Conservation (phyloP, 2,329 filamentous ascomycete species). For the Didymella glomerata region DNA sequence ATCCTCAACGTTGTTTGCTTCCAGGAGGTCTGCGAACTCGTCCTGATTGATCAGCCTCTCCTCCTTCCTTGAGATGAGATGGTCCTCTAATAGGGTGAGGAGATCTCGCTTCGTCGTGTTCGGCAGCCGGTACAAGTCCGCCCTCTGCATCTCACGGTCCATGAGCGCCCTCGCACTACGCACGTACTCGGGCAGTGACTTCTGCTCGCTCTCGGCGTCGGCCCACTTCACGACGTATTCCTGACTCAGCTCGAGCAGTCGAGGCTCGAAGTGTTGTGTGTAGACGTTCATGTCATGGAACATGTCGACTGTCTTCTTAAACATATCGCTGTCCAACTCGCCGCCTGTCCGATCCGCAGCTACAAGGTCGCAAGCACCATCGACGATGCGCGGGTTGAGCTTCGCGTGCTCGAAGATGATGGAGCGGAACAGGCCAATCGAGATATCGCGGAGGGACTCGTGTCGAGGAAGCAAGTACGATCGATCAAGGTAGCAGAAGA, state of each 20-base stretch:
- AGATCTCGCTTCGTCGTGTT: conserved; percentile 81
- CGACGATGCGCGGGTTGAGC: conserved; percentile 64
- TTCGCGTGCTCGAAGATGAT: conserved; percentile 63
- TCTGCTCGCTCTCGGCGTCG: conserved; percentile 67
- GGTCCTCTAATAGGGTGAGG: conserved; percentile 74
- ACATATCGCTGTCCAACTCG: conserved; percentile 67
- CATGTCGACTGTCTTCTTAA: conserved; percentile 80
- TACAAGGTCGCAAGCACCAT: conserved; percentile 80
- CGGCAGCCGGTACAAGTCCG: conserved; percentile 82
- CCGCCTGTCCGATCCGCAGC: conserved; percentile 70
- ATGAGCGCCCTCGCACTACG: conserved; percentile 73
- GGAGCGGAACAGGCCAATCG: conserved; percentile 76
- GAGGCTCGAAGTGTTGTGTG: conserved; percentile 77
- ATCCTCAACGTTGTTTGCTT: conserved; percentile 72
- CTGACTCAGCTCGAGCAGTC: conserved; percentile 73
- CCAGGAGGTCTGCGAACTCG: conserved; percentile 76
- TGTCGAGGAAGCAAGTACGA: conserved; percentile 82
- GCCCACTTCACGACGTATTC: conserved; percentile 75
- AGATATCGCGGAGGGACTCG: conserved; percentile 82
- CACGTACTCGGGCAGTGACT: conserved; percentile 78
- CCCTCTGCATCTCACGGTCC: conserved; percentile 75
- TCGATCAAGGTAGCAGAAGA: conserved; percentile 94
- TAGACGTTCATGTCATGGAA: conserved; percentile 87
- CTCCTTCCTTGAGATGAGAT: conserved; percentile 74
- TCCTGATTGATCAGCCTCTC: conserved; percentile 64